These are phyloP conservation scores for Ustilago crameri DNA, from an alignment of 1,284 basidiomycete genomes.

Conservation along the genomic window DNA sequence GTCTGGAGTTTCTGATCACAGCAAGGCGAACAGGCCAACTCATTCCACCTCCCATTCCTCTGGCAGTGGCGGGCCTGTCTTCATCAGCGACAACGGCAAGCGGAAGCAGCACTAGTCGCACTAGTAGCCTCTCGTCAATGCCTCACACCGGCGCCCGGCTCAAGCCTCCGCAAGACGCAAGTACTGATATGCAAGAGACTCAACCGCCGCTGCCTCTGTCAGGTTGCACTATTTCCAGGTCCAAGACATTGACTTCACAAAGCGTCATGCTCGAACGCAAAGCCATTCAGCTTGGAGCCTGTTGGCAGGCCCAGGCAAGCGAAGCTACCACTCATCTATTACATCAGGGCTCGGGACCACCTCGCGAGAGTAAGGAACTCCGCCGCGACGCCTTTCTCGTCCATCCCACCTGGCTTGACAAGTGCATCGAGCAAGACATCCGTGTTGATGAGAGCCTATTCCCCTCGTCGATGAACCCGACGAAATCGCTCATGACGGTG, in stretches of 20 bases:
- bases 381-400: conserved; percentile 17
- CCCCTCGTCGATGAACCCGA: conserved; percentile 33
- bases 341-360: conserved; percentile 21
- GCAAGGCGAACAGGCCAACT: conserved; percentile 29
- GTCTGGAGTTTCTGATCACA: conserved; percentile 34
- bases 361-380: conserved; percentile 32
- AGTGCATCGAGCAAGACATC: conserved; percentile 36
- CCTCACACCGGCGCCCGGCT: neutral
- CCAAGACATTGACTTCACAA: conserved; percentile 24
- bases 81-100: conserved; percentile 10
- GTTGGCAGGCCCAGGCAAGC: conserved; percentile 26
- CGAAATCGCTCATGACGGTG: conserved; percentile 30
- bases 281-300: conserved; percentile 39
- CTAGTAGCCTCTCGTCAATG: conserved; percentile 1
- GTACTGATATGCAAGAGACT: neutral
- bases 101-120: conserved; percentile 5
- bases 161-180: neutral
- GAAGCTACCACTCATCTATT: conserved; percentile 34
- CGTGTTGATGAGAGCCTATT: conserved; percentile 47
- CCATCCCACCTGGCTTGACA: conserved; percentile 48
- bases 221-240: conserved; percentile 34
- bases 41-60: conserved; percentile 15
- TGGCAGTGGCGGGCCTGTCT: conserved; percentile 7
- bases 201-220: conserved; percentile 17
- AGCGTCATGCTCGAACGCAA: conserved; percentile 37